Evolutionary conservation across 1,139 yeast genomes (phyloP).

Genomic region (Suhomyces chickasaworum): DNA sequence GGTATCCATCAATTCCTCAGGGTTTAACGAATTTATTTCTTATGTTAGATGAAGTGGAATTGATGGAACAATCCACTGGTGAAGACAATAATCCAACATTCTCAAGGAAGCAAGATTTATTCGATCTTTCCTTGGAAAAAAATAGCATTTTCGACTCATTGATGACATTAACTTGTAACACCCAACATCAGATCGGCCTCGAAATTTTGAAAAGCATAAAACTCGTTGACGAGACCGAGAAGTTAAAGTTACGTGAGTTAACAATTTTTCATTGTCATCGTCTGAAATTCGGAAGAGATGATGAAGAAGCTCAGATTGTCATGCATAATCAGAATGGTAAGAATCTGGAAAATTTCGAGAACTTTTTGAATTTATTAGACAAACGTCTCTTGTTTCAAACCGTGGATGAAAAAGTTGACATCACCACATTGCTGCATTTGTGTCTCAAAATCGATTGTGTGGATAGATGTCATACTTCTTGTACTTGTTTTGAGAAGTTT

Average conservation of each 20-base stretch:
- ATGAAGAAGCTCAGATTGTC: slow-evolving; percentile 10
- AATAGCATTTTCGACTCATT: slow-evolving; percentile 29
- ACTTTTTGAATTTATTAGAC: slow-evolving; percentile 22
- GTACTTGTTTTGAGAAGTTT: slow-evolving; percentile 37
- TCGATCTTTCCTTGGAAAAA: slow-evolving; percentile 29
- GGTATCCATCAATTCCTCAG: slow-evolving; percentile 31
- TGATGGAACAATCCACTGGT: slow-evolving; percentile 10
- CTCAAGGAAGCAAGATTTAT: slow-evolving; percentile 7
- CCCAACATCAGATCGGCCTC: slow-evolving; percentile 36
- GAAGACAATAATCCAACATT: slow-evolving; percentile 1
- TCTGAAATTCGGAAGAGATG: slow-evolving; percentile 18
- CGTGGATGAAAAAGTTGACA: slow-evolving; percentile 30
- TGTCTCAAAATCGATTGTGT: slow-evolving; percentile 38
- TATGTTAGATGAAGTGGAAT: slow-evolving; percentile 36
- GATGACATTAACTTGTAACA: slow-evolving; percentile 36
- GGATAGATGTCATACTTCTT: slow-evolving; percentile 26
- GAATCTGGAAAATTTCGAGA: slow-evolving; percentile 9
- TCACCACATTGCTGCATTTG: slow-evolving; percentile 26
- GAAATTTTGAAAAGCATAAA: slow-evolving; percentile 29
- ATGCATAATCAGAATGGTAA: background rate
- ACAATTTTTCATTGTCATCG: slow-evolving; percentile 40
- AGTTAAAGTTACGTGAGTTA: slow-evolving; percentile 33
- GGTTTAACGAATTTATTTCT: slow-evolving; percentile 36
- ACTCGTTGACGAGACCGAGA: slow-evolving; percentile 24
- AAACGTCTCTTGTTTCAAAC: slow-evolving; percentile 27